These are phyloP conservation scores for Penicillium crystallinum DNA, from an alignment of 495 filamentous ascomycete genomes.

Conservation along the genomic window DNA sequence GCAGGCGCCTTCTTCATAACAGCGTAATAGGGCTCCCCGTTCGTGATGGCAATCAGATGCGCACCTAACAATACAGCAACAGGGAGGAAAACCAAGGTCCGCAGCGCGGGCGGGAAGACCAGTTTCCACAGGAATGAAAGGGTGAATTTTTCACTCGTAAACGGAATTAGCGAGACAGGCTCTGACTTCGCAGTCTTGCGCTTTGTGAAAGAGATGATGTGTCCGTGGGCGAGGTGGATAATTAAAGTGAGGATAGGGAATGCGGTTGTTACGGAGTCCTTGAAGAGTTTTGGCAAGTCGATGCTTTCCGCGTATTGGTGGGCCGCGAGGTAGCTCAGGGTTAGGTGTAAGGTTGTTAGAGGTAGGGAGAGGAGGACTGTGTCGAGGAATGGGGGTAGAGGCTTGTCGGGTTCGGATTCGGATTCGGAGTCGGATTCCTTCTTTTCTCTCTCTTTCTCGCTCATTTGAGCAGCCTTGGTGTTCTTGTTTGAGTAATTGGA, in stretches of 20 bases:
- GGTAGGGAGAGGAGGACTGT: constrained; percentile 53
- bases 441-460: not conserved
- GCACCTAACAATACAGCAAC: constrained; percentile 63
- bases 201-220: constrained; percentile 31
- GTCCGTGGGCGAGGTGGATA: constrained; percentile 44
- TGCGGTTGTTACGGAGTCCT: constrained; percentile 32
- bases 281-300: constrained; percentile 50
- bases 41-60: constrained; percentile 77
- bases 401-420: constrained; percentile 18
- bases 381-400: constrained; percentile 41
- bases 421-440: constrained; percentile 3
- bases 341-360: constrained; percentile 77
- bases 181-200: constrained; percentile 3
- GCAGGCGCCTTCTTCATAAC: constrained; percentile 91
- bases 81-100: constrained; percentile 37
- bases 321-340: constrained; percentile 83
- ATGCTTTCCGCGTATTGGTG: constrained; percentile 80
- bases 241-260: constrained; percentile 41
- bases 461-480: not conserved
- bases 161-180: constrained; percentile 25
- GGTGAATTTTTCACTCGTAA: constrained; percentile 26
- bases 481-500: constrained; percentile 7
- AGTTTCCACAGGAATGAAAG: constrained; percentile 29
- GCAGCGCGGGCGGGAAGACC: constrained; percentile 31
- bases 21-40: constrained; percentile 70